These are phyloP conservation scores for Backusella sp. DNA, from an alignment of 192 early-diverging fungal species.

Conservation along the genomic window DNA sequence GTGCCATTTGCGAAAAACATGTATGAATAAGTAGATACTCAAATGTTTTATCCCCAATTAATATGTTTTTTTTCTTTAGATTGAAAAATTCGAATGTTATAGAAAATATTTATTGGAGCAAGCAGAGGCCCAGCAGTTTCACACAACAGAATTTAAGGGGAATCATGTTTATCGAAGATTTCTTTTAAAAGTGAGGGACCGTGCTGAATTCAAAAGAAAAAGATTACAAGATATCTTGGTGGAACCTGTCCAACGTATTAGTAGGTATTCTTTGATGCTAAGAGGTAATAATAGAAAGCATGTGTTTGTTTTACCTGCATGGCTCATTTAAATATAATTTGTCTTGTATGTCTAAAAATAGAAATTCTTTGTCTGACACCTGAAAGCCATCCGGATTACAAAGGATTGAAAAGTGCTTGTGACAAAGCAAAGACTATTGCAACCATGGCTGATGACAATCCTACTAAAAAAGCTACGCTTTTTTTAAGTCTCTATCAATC, in stretches of 20 bases:
- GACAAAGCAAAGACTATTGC: slow-evolving; percentile 29
- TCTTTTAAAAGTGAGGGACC: slow-evolving; percentile 51
- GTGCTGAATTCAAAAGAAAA: slow-evolving; percentile 57
- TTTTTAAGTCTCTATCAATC: slow-evolving; percentile 32
- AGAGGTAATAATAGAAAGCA: slow-evolving; percentile 21
- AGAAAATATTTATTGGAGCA: slow-evolving; percentile 63
- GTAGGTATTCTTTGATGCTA: slow-evolving; percentile 38
- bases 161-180: slow-evolving; percentile 53
- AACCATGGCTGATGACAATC: slow-evolving; percentile 37
- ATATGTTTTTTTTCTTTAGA: slow-evolving; percentile 36
- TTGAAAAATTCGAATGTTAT: slow-evolving; percentile 60
- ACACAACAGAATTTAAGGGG: slow-evolving; percentile 50
- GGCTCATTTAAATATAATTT: not conserved
- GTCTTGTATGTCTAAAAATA: not conserved
- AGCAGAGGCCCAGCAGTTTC: slow-evolving; percentile 52
- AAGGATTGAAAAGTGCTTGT: slow-evolving; percentile 19
- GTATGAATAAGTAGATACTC: slow-evolving; percentile 14
- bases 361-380: slow-evolving; percentile 33
- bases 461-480: slow-evolving; percentile 34
- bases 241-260: slow-evolving; percentile 40
- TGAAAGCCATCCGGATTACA: slow-evolving; percentile 24
- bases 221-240: slow-evolving; percentile 38
- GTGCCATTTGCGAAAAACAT: slow-evolving; percentile 37
- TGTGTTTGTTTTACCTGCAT: not conserved
- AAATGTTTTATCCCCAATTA: not conserved